These are phyloP conservation scores for Penicillium sp. DNA, from an alignment of 2,329 filamentous ascomycete genomes.

Conservation along the genomic window DNA sequence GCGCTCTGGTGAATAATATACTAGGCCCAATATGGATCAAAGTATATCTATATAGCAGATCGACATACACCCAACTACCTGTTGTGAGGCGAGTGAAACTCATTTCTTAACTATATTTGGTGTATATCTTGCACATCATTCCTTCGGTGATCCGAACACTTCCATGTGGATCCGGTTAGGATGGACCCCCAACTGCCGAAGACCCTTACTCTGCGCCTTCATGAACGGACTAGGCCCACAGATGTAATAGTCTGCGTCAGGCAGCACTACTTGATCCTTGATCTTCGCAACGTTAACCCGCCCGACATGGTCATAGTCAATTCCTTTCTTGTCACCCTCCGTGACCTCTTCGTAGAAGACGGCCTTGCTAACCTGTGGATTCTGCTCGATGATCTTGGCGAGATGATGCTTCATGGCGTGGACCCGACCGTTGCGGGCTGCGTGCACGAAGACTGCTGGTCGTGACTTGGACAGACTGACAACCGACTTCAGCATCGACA, in stretches of 20 bases:
- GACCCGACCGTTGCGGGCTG: slow-evolving; percentile 52
- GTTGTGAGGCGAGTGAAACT: no score
- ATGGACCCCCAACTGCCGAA: slow-evolving; percentile 29
- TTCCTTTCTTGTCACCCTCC: slow-evolving; percentile 54
- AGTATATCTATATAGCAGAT: no score
- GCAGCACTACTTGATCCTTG: slow-evolving; percentile 58
- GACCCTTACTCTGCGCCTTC: slow-evolving; percentile 40
- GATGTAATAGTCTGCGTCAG: slow-evolving; percentile 69
- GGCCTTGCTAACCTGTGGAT: slow-evolving; percentile 56
- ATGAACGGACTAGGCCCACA: slow-evolving; percentile 76
- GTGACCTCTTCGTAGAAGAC: slow-evolving; percentile 63
- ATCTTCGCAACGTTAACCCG: slow-evolving; percentile 63
- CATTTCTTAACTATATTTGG: no score
- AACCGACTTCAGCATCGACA: slow-evolving; percentile 64
- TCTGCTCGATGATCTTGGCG: slow-evolving; percentile 59
- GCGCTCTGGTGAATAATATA: no score
- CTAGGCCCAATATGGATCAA: no score
- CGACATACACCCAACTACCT: no score
- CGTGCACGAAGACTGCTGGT: slow-evolving; percentile 64
- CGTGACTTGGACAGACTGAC: slow-evolving; percentile 49
- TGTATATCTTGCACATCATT: not conserved
- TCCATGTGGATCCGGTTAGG: slow-evolving; percentile 32
- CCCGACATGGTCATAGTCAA: slow-evolving; percentile 64
- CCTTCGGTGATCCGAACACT: slow-evolving; percentile 29
- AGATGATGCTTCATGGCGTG: slow-evolving; percentile 58